These are phyloP conservation scores for Camelina hispida DNA, from an alignment of 345 rosid species.

Conservation along the genomic window DNA sequence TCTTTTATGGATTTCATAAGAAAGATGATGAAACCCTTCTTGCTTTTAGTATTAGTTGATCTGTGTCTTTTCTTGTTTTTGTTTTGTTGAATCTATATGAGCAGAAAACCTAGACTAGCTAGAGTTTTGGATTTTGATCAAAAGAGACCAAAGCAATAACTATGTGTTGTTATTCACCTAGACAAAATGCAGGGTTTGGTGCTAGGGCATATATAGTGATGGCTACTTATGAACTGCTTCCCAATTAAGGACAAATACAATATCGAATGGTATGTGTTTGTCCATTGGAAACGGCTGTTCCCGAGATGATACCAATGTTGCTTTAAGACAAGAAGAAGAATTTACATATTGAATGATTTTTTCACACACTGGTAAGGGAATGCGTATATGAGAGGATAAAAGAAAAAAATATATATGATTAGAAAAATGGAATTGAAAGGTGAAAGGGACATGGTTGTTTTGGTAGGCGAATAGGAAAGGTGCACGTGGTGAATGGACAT, in stretches of 20 bases:
- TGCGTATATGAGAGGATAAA: conserved; percentile 33
- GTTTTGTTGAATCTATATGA: not conserved
- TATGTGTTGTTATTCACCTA: conserved; percentile 23
- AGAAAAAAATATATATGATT: conserved; percentile 26
- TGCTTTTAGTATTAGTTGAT: conserved; percentile 2
- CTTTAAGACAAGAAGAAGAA: conserved; percentile 42
- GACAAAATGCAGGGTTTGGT: conserved; percentile 36
- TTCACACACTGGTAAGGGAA: conserved; percentile 21
- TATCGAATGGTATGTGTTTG: conserved; percentile 33
- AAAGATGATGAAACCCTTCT: conserved; percentile 31
- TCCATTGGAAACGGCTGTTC: conserved; percentile 38
- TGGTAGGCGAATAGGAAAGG: conserved; percentile 40
- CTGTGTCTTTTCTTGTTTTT: not conserved
- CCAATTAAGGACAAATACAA: conserved; percentile 34
- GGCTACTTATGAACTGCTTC: conserved; percentile 43
- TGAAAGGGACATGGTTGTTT: conserved; percentile 47
- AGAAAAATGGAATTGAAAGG: conserved; percentile 43
- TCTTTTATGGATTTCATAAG: conserved; percentile 36
- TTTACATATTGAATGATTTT: conserved; percentile 30
- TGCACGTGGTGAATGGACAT: conserved; percentile 42
- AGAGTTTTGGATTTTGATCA: conserved; percentile 10
- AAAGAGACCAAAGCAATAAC: conserved; percentile 35
- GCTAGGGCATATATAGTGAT: conserved; percentile 39
- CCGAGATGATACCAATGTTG: conserved; percentile 36
- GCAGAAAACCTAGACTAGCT: not conserved